Conservation (phyloP, 2,329 filamentous ascomycete genomes). For the Xylariaceae sp. region DNA sequence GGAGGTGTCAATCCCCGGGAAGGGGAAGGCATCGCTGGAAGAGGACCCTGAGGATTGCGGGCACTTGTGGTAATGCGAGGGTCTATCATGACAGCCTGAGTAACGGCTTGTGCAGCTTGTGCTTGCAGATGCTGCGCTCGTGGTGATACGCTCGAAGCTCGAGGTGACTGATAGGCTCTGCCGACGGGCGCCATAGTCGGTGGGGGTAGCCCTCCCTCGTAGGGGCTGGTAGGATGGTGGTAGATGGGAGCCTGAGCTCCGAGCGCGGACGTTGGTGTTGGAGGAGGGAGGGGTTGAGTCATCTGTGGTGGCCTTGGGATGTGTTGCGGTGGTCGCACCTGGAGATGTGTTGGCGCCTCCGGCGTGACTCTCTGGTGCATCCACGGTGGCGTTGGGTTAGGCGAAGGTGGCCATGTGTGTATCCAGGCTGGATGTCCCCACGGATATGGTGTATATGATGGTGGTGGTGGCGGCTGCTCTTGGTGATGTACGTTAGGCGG, state of each 20-base stretch:
- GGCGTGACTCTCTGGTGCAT: conserved; percentile 20
- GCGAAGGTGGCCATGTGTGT: conserved; percentile 32
- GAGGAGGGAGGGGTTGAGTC: too few relatives aligned
- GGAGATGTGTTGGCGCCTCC: conserved; percentile 24
- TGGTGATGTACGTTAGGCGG: neutral
- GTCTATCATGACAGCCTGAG: conserved; percentile 38
- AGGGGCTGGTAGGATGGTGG: conserved; percentile 14
- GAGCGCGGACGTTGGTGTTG: conserved; percentile 12
- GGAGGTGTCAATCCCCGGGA: conserved; percentile 36
- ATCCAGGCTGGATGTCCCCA: conserved; percentile 34
- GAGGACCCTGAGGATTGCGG: conserved; percentile 38
- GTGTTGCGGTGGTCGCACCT: conserved; percentile 14
- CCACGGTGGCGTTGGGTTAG: conserved; percentile 38
- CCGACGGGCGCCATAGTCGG: conserved; percentile 9
- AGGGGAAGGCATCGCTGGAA: conserved; percentile 35
- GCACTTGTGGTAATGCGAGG: conserved; percentile 30
- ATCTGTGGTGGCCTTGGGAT: conserved; percentile 1
- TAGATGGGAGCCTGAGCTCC: conserved; percentile 18
- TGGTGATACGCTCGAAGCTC: conserved; percentile 29
- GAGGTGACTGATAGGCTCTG: conserved; percentile 23
- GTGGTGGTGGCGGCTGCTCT: conserved; percentile 26
- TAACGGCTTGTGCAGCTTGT: conserved; percentile 30
- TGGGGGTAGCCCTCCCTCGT: conserved; percentile 22
- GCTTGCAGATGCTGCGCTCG: conserved; percentile 41
- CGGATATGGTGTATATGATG: conserved; percentile 33